Percentiles rank a stretch among this genome's conserved stretches.
phyloP scores from a whole-genome alignment of 1,284 basidiomycete species.

The Melampsora larici-populina region DNA sequence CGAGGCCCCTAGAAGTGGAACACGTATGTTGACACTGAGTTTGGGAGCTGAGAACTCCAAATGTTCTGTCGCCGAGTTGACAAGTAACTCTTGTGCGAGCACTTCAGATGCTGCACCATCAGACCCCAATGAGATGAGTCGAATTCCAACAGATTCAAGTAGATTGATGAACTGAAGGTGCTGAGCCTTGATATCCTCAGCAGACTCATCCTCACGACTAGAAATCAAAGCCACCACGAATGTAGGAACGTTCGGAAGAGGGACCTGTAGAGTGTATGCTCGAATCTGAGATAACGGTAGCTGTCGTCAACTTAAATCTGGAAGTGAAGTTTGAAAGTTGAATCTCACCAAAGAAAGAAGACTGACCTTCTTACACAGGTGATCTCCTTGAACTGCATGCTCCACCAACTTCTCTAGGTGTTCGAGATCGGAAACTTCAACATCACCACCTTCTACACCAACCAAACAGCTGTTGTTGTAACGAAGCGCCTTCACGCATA shows the following conservation, averaged over 20 bases:
- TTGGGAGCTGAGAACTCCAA: not conserved
- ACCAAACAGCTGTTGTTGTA: no score
- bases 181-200: no score
- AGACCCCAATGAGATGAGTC: not conserved
- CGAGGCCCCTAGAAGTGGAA: not conserved
- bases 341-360: no score
- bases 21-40: not conserved
- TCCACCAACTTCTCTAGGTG: no score
- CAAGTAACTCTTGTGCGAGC: not conserved
- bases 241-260: not conserved
- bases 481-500: no score
- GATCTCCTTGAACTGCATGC: not conserved
- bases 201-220: no score
- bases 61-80: not conserved
- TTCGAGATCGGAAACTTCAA: no score
- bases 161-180: not conserved
- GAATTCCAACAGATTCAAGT: not conserved
- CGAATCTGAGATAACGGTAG: not conserved
- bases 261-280: conserved; percentile 3
- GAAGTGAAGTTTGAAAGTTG: no score
- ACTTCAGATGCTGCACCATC: conserved; percentile 14
- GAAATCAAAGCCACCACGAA: no score
- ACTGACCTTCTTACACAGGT: not conserved
- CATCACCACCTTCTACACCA: no score
- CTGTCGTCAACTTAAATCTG: not conserved